Conservation (phyloP, 164 flowering plant species). For the Macadamia tetraphylla region DNA sequence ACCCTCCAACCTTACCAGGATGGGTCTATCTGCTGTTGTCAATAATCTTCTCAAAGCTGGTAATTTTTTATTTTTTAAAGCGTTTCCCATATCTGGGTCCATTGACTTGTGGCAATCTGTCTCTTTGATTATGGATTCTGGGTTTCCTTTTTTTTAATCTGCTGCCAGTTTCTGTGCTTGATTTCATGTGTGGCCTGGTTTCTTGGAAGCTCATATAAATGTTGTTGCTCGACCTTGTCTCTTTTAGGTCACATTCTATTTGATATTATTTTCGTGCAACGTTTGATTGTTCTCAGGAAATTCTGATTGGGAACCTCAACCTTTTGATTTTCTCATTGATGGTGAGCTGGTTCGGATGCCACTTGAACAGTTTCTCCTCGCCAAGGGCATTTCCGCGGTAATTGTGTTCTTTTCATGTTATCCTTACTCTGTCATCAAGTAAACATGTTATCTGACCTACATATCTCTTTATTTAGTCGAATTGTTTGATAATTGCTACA, state of each 20-base stretch:
- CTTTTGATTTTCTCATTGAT: constrained; percentile 84
- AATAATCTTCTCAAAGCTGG: constrained; percentile 66
- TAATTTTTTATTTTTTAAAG: constrained; percentile 10
- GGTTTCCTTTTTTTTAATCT: not conserved
- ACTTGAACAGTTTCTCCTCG: constrained; percentile 81
- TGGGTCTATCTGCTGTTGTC: constrained; percentile 70
- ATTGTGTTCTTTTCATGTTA: not conserved
- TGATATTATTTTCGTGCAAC: not conserved
- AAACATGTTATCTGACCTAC: not conserved
- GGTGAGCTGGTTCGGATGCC: constrained; percentile 86
- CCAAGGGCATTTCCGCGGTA: constrained; percentile 94
- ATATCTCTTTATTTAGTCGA: not conserved
- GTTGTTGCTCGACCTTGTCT: not conserved
- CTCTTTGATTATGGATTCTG: not conserved
- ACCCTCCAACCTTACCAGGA: constrained; percentile 62
- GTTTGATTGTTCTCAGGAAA: constrained; percentile 30
- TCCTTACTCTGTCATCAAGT: not conserved
- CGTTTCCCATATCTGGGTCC: not conserved
- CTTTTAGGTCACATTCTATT: not conserved
- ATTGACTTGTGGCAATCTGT: not conserved
- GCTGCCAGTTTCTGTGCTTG: too few relatives aligned
- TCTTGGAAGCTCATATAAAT: not conserved
- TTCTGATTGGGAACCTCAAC: constrained; percentile 55
- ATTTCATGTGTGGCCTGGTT: too few relatives aligned
- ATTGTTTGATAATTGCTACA: too few relatives aligned